Base-by-base conservation (phyloP, 2,329 filamentous ascomycete genomes). In the Aschersonia sp. region DNA sequence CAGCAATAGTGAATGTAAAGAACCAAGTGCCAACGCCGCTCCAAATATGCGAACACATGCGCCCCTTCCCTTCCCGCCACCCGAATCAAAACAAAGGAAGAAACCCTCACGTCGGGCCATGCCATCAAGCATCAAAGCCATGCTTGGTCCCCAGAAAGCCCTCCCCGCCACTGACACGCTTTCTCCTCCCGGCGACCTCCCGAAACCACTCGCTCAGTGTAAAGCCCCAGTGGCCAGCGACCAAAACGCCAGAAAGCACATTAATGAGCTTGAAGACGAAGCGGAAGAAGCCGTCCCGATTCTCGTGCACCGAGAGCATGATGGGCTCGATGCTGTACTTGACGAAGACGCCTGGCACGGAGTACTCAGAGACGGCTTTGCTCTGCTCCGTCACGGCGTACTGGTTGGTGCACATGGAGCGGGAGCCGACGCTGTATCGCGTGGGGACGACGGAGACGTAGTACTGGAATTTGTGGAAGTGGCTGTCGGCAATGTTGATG, bases 251-350 rank as follows among this genome's bases (percentile, higher is more conserved):
- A 51, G 81, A 86, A 9, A 96, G 74, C 20, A 97, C 84, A 65
- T 98, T 98, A 54, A 97, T 82, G 46, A 96, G 67, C 61, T 91
- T 81, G 54, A 97, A 75, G 43, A 89, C 51, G 56, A 98, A 78
- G 30, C 76, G 72, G 54, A 95, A 66, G 50, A 95, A 71, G 43
- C 85, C 75, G 49, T 83, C 82, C 59, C 89, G 80, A 59, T 81
- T 80, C 69, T 97, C 91, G 52, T 84, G 83, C 42, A 98, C 83
- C 31, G 84, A 82, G 47, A 98, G 72, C 63, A 92, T 70, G 57
- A 98, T 89, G 1, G 92, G 92, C 72, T 98, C 92, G 57, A 98
- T 96, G 63, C 97, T 91, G 68, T 94, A 98, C 70, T 97, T 98
- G 76, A 98, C 86, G 63, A 97, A 98, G 52, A 98, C 80, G 32